These are phyloP conservation scores for Ustilago hordei DNA, from an alignment of 1,284 basidiomycete genomes.

Conservation along the genomic window DNA sequence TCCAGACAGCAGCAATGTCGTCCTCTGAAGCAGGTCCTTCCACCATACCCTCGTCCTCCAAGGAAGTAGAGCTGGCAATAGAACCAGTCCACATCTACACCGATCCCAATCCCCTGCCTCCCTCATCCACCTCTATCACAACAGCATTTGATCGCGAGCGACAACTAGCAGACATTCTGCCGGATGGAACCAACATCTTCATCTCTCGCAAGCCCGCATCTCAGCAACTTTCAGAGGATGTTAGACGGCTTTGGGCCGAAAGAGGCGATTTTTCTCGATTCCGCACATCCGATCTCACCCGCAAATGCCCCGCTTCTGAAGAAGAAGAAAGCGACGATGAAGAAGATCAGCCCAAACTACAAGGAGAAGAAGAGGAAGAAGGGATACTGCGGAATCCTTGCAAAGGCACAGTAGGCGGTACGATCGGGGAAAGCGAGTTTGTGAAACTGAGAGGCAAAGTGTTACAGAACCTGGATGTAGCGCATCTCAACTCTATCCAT, in stretches of 20 bases:
- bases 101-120: constrained; percentile 12
- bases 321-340: constrained; percentile 19
- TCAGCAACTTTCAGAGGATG: constrained; percentile 30
- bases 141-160: constrained; percentile 33
- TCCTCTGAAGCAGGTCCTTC: constrained; percentile 20
- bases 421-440: constrained; percentile 58
- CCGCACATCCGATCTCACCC: constrained; percentile 11
- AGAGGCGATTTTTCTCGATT: constrained; percentile 59
- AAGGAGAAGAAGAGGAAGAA: constrained; percentile 2
- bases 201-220: constrained; percentile 5
- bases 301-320: not conserved
- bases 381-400: constrained; percentile 10
- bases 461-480: constrained; percentile 51
- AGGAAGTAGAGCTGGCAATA: constrained; percentile 22
- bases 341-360: not conserved
- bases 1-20: not conserved
- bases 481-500: constrained; percentile 59
- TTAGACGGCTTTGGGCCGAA: constrained; percentile 57
- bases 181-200: constrained; percentile 38
- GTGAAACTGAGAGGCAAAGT: constrained; percentile 47
- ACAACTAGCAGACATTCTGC: constrained; percentile 22
- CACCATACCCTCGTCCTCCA: not conserved
- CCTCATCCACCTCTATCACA: not conserved
- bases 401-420: constrained; percentile 28
- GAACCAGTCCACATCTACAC: constrained; percentile 46